Evolutionary conservation across 75 land plant genomes (phyloP).

Genomic region (Pinus tabuliformis): DNA sequence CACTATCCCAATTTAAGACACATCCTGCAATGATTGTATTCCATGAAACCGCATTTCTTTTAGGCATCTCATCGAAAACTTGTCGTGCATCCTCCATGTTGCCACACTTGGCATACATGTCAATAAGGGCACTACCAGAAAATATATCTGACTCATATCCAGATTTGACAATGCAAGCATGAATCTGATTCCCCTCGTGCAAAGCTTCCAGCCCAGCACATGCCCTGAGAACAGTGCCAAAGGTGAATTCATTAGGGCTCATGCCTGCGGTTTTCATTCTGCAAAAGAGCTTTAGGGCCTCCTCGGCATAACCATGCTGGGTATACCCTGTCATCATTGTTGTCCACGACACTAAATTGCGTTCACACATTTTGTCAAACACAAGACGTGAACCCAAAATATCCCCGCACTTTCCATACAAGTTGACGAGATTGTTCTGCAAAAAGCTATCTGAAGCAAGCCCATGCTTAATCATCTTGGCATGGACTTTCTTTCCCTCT

Average conservation of each 20-base stretch:
- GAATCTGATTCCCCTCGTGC: constrained; percentile 8
- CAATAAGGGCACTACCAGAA: constrained; percentile 12
- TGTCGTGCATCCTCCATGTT: neutral
- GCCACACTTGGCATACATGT: constrained; percentile 16
- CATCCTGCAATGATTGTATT: constrained; percentile 23
- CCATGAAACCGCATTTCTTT: constrained; percentile 26
- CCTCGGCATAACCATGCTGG: constrained; percentile 7
- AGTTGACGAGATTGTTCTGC: neutral
- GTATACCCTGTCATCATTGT: constrained; percentile 1
- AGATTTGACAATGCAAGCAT: constrained; percentile 7
- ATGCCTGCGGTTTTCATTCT: constrained; percentile 11
- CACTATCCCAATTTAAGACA: constrained; percentile 3
- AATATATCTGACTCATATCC: constrained; percentile 5
- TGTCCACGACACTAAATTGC: neutral
- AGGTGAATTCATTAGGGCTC: constrained; percentile 8
- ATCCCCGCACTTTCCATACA: constrained; percentile 18
- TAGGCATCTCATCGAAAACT: constrained; percentile 11
- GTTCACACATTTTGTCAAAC: constrained; percentile 21
- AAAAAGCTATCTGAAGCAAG: neutral
- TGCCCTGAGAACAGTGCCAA: constrained; percentile 4
- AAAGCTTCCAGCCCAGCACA: constrained; percentile 6
- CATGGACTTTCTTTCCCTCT: neutral
- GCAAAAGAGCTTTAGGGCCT: constrained; percentile 17
- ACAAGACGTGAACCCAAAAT: constrained; percentile 14
- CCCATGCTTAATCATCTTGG: neutral